phyloP scores from a whole-genome alignment of 306 rosid genomes.

The Echinosophora koreensis region DNA sequence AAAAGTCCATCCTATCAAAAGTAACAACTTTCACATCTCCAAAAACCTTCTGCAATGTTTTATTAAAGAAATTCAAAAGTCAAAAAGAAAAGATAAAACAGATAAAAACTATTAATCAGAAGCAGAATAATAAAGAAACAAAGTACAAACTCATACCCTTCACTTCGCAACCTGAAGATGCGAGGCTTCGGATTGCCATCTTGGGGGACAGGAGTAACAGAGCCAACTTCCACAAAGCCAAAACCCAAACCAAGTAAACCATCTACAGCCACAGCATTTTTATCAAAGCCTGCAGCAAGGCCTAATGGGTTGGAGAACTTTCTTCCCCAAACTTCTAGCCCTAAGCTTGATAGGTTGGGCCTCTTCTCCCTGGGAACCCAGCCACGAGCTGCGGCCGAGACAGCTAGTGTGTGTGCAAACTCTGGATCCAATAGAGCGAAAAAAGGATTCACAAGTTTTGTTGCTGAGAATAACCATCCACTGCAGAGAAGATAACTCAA shows the following conservation, averaged over 20 bases:
- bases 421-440: slow-evolving; percentile 94
- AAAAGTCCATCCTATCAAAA: slow-evolving; percentile 20
- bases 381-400: slow-evolving; percentile 94
- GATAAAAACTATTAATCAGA: slow-evolving; percentile 28
- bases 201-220: slow-evolving; percentile 95
- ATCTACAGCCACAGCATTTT: slow-evolving; percentile 92
- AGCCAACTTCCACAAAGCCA: slow-evolving; percentile 97
- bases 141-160: slow-evolving; percentile 66
- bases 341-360: slow-evolving; percentile 71
- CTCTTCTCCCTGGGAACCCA: slow-evolving; percentile 99
- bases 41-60: slow-evolving; percentile 32
- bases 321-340: slow-evolving; percentile 97
- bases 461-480: slow-evolving; percentile 96
- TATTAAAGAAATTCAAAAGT: slow-evolving; percentile 28
- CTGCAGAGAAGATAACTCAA: slow-evolving; percentile 62
- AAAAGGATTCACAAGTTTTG: slow-evolving; percentile 90
- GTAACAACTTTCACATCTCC: slow-evolving; percentile 26
- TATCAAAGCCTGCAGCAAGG: slow-evolving; percentile 99
- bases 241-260: slow-evolving; percentile 93
- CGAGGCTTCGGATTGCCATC: slow-evolving; percentile 98
- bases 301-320: slow-evolving; percentile 94
- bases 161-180: slow-evolving; percentile 74
- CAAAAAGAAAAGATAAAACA: slow-evolving; percentile 13
- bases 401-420: slow-evolving; percentile 82
- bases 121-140: slow-evolving; percentile 41